These are phyloP conservation scores for Aspergillus tubingensis DNA, from an alignment of 2,329 filamentous ascomycete species.

Conservation along the genomic window DNA sequence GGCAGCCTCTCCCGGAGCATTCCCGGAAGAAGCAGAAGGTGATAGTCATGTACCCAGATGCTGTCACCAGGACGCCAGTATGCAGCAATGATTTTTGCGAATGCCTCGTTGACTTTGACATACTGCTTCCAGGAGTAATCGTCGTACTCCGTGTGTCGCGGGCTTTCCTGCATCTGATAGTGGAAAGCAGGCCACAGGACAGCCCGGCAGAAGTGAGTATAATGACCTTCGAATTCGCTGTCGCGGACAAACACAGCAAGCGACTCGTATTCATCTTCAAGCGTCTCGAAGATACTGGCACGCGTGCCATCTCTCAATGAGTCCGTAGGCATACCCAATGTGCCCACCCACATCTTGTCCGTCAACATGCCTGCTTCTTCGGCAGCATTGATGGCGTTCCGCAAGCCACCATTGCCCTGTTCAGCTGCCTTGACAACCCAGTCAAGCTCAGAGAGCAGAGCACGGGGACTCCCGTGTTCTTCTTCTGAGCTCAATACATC, in stretches of 20 bases:
- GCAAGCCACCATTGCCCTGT: constrained; percentile 87
- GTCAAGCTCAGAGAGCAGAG: constrained; percentile 67
- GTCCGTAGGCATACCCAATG: constrained; percentile 90
- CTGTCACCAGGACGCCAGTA: constrained; percentile 90
- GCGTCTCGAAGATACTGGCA: constrained; percentile 75
- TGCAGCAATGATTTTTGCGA: constrained; percentile 82
- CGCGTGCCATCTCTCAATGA: constrained; percentile 73
- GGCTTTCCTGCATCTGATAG: constrained; percentile 94
- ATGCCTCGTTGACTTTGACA: constrained; percentile 84
- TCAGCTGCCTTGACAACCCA: constrained; percentile 83
- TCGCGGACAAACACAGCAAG: constrained; percentile 82
- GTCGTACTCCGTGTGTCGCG: constrained; percentile 94
- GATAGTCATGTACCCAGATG: constrained; percentile 95
- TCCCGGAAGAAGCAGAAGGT: constrained; percentile 79
- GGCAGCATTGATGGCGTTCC: constrained; percentile 83
- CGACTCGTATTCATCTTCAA: constrained; percentile 79
- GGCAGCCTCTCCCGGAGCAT: constrained; percentile 82
- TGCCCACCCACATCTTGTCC: constrained; percentile 84
- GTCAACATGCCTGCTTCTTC: constrained; percentile 66
- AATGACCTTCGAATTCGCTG: constrained; percentile 90
- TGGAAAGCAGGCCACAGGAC: constrained; percentile 97
- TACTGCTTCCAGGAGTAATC: constrained; percentile 97
- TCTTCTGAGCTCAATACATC: constrained; percentile 17
- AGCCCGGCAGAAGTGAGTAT: constrained; percentile 92
- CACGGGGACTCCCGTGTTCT: constrained; percentile 60